phyloP scores from a whole-genome alignment of 1,284 basidiomycete species.

The Cutaneotrichosporon spelunceum region DNA sequence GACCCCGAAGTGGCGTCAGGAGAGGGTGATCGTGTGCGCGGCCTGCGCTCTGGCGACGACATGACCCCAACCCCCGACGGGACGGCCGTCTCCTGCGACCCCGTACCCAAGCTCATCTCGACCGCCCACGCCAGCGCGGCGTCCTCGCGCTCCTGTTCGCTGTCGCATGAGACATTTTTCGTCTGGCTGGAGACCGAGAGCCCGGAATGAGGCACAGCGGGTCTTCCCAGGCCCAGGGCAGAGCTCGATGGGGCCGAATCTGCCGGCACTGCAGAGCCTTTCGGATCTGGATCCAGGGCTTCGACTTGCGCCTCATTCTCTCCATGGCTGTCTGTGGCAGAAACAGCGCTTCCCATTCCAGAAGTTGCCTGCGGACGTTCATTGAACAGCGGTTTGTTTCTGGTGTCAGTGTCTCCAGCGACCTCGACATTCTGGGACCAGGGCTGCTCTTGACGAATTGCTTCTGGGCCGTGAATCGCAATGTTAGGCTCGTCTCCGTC shows the following conservation, averaged over 20 bases:
- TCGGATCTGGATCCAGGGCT: not conserved
- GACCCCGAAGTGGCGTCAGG: conserved; percentile 37
- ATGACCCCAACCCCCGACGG: not conserved
- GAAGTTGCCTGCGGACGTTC: not conserved
- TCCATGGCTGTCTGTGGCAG: not conserved
- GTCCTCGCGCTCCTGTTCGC: conserved; percentile 39
- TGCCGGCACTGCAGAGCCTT: not conserved
- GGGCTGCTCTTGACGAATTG: not conserved
- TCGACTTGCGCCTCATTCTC: not conserved
- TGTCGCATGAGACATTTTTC: conserved; percentile 12
- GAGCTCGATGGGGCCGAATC: not conserved
- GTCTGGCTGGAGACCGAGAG: conserved; percentile 5
- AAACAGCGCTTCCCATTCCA: not conserved
- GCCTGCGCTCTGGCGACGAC: not conserved
- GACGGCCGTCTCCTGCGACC: not conserved
- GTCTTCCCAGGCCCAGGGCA: not conserved
- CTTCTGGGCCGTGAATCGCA: not conserved
- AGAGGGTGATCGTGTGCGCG: conserved; percentile 13
- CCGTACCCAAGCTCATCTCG: conserved; percentile 36
- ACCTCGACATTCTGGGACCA: not conserved
- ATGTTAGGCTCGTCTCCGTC: not conserved
- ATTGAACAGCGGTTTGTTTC: not conserved
- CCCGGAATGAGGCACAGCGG: not conserved
- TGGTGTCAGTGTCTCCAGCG: not conserved
- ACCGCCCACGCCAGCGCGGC: conserved; percentile 52